Conservation (phyloP, 257 asterid species). For the Coffea canephora region DNA sequence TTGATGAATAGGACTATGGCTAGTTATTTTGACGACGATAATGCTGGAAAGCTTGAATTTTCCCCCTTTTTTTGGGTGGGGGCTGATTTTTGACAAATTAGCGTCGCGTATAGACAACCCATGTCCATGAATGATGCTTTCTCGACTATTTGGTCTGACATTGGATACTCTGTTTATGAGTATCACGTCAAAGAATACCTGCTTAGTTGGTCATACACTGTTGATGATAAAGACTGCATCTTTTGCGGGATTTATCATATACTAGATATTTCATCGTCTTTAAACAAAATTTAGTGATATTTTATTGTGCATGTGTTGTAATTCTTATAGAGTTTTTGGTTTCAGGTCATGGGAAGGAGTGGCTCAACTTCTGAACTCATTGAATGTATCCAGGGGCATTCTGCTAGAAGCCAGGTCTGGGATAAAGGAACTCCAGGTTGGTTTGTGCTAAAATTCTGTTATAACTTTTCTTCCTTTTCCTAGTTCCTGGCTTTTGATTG, state of each 20-base stretch:
- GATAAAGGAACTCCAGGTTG: background rate
- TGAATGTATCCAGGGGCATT: constrained; percentile 4
- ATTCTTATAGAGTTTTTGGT: background rate
- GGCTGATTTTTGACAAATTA: background rate
- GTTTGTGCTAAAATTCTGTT: background rate
- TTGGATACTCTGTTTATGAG: background rate
- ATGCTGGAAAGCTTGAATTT: too few relatives aligned
- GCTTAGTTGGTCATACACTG: background rate
- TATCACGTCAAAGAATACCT: background rate
- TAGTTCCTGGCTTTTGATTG: background rate
- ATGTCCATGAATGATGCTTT: background rate
- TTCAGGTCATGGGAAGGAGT: background rate
- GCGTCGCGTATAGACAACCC: background rate
- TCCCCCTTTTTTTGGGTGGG: background rate
- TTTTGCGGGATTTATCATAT: background rate
- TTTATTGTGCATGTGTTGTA: background rate
- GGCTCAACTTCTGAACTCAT: background rate
- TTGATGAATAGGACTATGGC: background rate
- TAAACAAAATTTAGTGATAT: background rate
- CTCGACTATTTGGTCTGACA: background rate
- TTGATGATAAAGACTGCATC: background rate
- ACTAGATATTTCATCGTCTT: background rate
- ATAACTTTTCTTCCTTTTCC: background rate
- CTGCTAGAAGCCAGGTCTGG: background rate
- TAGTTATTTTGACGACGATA: too few relatives aligned